phyloP scores from a whole-genome alignment of 73 alveolate species.

The Loxodes magnus region DNA sequence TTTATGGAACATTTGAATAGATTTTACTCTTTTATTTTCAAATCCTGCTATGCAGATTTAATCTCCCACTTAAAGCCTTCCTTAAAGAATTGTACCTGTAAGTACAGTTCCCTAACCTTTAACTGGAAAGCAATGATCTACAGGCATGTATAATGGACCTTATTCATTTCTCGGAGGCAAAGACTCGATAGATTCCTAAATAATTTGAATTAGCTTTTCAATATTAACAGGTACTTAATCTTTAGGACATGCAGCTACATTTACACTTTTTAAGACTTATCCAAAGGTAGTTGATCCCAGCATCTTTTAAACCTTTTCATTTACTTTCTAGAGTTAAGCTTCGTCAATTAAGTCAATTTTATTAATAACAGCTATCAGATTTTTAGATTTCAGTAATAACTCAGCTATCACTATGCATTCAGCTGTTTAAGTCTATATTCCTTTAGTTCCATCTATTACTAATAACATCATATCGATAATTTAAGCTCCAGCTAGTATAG shows the following conservation, averaged over 20 bases:
- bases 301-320: slow-evolving; percentile 23
- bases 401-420: slow-evolving; percentile 96
- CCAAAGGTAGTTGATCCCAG: neutral
- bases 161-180: slow-evolving; percentile 39
- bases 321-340: slow-evolving; percentile 34
- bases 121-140: slow-evolving; percentile 97
- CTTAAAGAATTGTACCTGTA: slow-evolving; percentile 96
- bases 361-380: slow-evolving; percentile 79
- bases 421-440: slow-evolving; percentile 89
- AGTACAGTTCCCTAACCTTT: slow-evolving; percentile 98
- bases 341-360: slow-evolving; percentile 90
- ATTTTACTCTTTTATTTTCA: slow-evolving; percentile 66
- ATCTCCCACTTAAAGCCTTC: slow-evolving; percentile 74
- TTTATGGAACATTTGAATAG: slow-evolving; percentile 86
- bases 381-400: slow-evolving; percentile 38
- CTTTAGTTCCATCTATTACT: slow-evolving; percentile 87
- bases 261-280: slow-evolving; percentile 9
- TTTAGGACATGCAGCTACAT: slow-evolving; percentile 23
- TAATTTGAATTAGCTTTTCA: slow-evolving; percentile 30
- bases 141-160: slow-evolving; percentile 63
- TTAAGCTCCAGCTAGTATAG: slow-evolving; percentile 96
- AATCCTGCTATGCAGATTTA: slow-evolving; percentile 73
- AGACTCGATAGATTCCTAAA: slow-evolving; percentile 20
- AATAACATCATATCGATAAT: slow-evolving; percentile 93
- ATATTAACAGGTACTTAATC: slow-evolving; percentile 44